phyloP scores from a whole-genome alignment of 371 early-diverging fungal species.

The Entomophthora muscae region DNA sequence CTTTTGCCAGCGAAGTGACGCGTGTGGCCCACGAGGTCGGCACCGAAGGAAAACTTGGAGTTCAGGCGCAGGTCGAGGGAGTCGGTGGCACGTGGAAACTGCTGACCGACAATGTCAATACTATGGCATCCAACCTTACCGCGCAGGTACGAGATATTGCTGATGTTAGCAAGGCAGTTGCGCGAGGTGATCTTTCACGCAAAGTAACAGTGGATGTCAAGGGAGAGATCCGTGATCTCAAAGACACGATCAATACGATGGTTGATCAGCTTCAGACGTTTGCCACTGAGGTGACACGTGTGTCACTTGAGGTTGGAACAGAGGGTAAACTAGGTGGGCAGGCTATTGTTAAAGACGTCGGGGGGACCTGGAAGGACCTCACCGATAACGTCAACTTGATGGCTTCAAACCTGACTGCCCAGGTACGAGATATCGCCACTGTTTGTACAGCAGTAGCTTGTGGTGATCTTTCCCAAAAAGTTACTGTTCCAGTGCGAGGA shows the following conservation, averaged over 20 bases:
- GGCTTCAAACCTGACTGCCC: conserved; percentile 27
- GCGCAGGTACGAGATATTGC: conserved; percentile 33
- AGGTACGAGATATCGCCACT: conserved; percentile 32
- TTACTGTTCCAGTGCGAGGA: conserved; percentile 26
- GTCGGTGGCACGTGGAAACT: conserved; percentile 37
- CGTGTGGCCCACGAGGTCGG: conserved; percentile 38
- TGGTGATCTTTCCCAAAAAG: conserved; percentile 37
- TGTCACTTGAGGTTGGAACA: conserved; percentile 40
- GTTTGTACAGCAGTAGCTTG: conserved; percentile 35
- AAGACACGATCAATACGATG: conserved; percentile 30
- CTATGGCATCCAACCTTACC: conserved; percentile 28
- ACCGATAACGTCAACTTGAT: conserved; percentile 34
- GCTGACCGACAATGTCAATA: conserved; percentile 33
- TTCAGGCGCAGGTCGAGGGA: conserved; percentile 21
- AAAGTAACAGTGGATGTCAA: conserved; percentile 24
- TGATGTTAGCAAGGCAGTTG: conserved; percentile 27
- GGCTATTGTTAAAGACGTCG: conserved; percentile 24
- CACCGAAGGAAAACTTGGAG: conserved; percentile 27
- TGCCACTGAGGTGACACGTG: conserved; percentile 46
- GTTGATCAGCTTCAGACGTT: conserved; percentile 39
- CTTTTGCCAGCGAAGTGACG: conserved; percentile 26
- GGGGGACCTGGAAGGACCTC: conserved; percentile 30
- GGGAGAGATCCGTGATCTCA: conserved; percentile 29
- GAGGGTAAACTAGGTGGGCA: conserved; percentile 37
- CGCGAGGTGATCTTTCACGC: conserved; percentile 25